Conservation (phyloP, 306 rosid genomes). For the Prunus persica region Prunus_persica_NCBIv2 NC_034010.1:26996501-26997000, state of each 20-base stretch:
- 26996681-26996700: background rate
- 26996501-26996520: background rate
- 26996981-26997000: background rate
- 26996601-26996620: background rate
- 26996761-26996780: slow-evolving; percentile 48
- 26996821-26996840: slow-evolving; percentile 81
- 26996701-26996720: background rate
- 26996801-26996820: slow-evolving; percentile 91
- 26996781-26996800: slow-evolving; percentile 66
- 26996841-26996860: slow-evolving; percentile 69
- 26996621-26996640: background rate
- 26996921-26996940: background rate
- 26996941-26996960: background rate
- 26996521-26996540: background rate
- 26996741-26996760: background rate
- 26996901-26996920: slow-evolving; percentile 59
- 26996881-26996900: slow-evolving; percentile 41
- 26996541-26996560: background rate
- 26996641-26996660: background rate
- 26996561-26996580: background rate
- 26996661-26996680: background rate
- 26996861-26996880: slow-evolving; percentile 42
- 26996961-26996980: background rate
- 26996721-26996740: background rate
- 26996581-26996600: background rate